Evolutionary conservation across 768 basidiomycete genomes (phyloP).

Genomic region (Holtermannia corniformis): DNA sequence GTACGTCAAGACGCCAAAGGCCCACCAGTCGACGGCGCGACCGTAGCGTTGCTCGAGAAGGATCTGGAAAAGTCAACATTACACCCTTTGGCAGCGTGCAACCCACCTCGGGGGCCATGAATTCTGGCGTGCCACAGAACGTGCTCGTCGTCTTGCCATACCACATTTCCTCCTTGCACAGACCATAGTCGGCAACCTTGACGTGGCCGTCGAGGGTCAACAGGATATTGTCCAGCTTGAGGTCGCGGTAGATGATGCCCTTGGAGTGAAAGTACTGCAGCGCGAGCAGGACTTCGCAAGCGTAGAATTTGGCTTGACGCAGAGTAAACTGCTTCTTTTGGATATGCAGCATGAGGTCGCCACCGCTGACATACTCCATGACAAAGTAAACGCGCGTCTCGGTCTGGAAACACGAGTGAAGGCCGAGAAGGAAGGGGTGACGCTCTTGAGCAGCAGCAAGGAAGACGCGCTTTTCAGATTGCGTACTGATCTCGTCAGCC

Average conservation of each 20-base stretch:
- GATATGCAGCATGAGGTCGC: constrained; percentile 98
- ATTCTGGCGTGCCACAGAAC: constrained; percentile 98
- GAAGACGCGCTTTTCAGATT: constrained; percentile 98
- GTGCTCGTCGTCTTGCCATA: constrained; percentile 90
- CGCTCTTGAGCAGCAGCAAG: constrained; percentile 91
- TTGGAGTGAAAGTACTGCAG: constrained; percentile 96
- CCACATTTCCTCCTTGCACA: constrained; percentile 99
- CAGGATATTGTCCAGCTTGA: constrained; percentile 96
- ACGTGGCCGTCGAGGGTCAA: constrained; percentile 95
- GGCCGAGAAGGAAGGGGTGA: constrained; percentile 90
- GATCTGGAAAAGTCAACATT: constrained; percentile 53
- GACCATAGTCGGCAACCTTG: constrained; percentile 96
- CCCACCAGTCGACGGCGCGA: constrained; percentile 99
- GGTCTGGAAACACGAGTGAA: constrained; percentile 99
- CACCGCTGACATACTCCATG: constrained; percentile 99
- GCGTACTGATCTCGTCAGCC: constrained; percentile 54
- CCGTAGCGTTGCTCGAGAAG: constrained; percentile 98
- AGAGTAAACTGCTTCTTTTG: constrained; percentile 98
- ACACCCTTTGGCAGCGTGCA: not conserved
- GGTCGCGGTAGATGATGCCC: constrained; percentile 98
- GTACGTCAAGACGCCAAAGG: constrained; percentile 95
- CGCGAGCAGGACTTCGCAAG: constrained; percentile 88
- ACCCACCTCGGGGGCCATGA: constrained; percentile 96
- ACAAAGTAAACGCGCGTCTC: constrained; percentile 99
- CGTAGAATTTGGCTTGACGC: constrained; percentile 97